Evolutionary conservation across 768 basidiomycete species (phyloP), one percentile per base, ranked within the genome.

Genomic region (Ramaria rubella): DNA sequence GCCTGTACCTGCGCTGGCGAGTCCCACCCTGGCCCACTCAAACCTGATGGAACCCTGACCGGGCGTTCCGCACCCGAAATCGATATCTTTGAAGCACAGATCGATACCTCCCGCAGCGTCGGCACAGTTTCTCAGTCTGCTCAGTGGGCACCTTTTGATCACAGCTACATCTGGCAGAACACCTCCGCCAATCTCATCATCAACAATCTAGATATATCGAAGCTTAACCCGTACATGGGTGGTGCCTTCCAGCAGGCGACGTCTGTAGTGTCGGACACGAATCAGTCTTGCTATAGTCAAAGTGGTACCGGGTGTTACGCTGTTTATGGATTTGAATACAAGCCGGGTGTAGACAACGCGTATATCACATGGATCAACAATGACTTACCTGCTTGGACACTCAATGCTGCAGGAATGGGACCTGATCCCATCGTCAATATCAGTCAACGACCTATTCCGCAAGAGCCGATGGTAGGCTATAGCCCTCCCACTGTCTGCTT

Each of bases 21-120:
- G 69, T 75, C 83, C 7, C 94, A 96, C 69, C 94, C 94, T 3
- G 94, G 94, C 8, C 94, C 94, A 23, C 69, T 81, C 48, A 83
- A 85, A 58, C 58, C 72, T 0, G 88, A 95, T 61, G 92, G 92
- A 29, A 77, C 84, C 2, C 94, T 81, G 64, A 81, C 87, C 23
- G 93, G 91, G 11, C 81, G 93, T 49, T 68, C 85, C 27, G 88
- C 92, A 4, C 92, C 92, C 1, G 93, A 95, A 69, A 93, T 95
- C 40, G 93, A 95, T 75, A 75, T 93, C 27, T 84, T 94, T 65
- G 93, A 94, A 73, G 87, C 92, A 6, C 83, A 85, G 70, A 86
- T 72, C 40, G 30, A 63, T 55, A 63, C 69, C 15, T 44, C 59
- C 1, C 68, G 54, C 43, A 63, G 61, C 46, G 65, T 60, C 11